Conservation (phyloP, 2,329 filamentous ascomycete species). For the Epichloe gansuensis region DNA sequence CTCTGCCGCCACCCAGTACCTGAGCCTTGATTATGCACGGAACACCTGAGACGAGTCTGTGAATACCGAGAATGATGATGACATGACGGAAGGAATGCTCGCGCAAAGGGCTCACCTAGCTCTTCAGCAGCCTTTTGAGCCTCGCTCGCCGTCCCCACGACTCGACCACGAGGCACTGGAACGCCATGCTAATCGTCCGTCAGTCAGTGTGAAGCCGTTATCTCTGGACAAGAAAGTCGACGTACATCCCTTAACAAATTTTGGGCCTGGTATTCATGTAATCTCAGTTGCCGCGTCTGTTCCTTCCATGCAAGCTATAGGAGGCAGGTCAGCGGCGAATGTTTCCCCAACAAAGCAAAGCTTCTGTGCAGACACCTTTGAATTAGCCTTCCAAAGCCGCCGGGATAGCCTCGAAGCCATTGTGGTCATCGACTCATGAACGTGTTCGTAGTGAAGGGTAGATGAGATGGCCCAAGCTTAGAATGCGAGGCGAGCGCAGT, state of each 20-base stretch:
- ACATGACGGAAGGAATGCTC: neutral
- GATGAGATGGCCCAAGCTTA: too few species aligned
- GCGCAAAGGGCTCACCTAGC: constrained; percentile 12
- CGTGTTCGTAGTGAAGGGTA: too few species aligned
- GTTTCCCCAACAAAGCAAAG: neutral
- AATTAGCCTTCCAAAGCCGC: neutral
- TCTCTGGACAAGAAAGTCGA: neutral
- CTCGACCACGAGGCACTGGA: constrained; percentile 12
- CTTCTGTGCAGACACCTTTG: neutral
- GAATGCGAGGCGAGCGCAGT: too few species aligned
- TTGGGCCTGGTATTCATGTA: constrained; percentile 19
- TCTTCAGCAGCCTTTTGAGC: constrained; percentile 10
- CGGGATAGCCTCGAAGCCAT: neutral
- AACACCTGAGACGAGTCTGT: constrained; percentile 8
- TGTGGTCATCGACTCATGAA: neutral
- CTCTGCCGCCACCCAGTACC: constrained; percentile 9
- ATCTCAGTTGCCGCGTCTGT: constrained; percentile 10
- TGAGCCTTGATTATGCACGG: constrained; percentile 17
- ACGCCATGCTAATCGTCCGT: constrained; percentile 13
- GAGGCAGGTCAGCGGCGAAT: neutral
- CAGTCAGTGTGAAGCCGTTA: neutral
- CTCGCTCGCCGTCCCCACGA: constrained; percentile 12
- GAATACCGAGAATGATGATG: neutral
- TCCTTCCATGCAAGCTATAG: neutral
- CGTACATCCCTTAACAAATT: constrained; percentile 14